Evolutionary conservation across 1,284 basidiomycete species (phyloP), one percentile per base, ranked within the genome.

Genomic region (Sanghuangporus sanghuang): DNA sequence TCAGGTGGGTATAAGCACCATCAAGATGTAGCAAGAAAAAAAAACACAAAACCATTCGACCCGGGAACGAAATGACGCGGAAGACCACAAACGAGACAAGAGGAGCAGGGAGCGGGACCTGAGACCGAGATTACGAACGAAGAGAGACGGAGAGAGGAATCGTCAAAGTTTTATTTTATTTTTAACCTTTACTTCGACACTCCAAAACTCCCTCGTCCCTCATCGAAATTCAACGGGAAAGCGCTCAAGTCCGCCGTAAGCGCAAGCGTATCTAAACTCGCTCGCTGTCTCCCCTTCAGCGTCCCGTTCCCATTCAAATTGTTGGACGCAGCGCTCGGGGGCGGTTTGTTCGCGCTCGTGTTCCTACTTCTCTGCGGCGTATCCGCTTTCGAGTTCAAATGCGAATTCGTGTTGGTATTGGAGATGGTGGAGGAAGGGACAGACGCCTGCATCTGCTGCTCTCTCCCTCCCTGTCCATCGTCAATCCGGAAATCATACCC

Each of bases 401-500:
- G 1, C 27, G 27, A 32, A 49, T 49, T 54, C 1, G 53, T 4
- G 32, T 18, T 35, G 6, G 32, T 32, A 1, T 18, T 38, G 14
- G 14, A 6, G 32, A 1, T 14, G 14, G 18, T 32, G 32, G 16
- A 6, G 32, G 48, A 49, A 23, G 48, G 68, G 64, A 46, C 74
- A 74, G 38, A 66, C 60, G 63, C 65, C 69, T 55, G 70, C 69
- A 57, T 42, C 76, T 70, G 39, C 44, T 46, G 16, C 44, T 14
- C 21, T n/a, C 21, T 18, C 44, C 16, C 7, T 46, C 16, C 16
- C 44, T n/a, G 21, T 46, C 66, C 56, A 63, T 67, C 64, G 66
- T 90, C 89, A 71, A 93, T 90, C 66, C 92, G 90, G 83, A 93
- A 93, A 42, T 89, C 85, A 80, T 92, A 93, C 16, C 68, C 67